A percentile compares a stretch with the other conserved stretches of the same genome.
phyloP scores from a whole-genome alignment of 495 filamentous ascomycete species.

The Trichocladium antarcticum region DNA sequence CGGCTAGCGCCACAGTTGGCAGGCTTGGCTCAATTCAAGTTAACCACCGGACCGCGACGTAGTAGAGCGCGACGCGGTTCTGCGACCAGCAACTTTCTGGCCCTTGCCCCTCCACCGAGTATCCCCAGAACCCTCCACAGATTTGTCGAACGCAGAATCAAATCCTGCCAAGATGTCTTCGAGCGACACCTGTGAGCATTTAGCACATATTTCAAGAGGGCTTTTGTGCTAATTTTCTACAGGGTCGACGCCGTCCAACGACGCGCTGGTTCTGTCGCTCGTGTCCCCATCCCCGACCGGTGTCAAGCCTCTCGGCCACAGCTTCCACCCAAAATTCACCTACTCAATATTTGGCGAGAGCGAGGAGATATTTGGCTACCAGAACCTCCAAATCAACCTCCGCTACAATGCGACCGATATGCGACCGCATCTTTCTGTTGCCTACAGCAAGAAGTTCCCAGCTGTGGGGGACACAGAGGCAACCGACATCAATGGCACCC shows the following conservation, averaged over 20 bases:
- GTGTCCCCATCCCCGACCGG: conserved; percentile 46
- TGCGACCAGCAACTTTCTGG: neutral
- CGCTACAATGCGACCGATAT: conserved; percentile 74
- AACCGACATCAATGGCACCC: conserved; percentile 50
- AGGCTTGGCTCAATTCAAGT: neutral
- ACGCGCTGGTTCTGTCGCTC: conserved; percentile 61
- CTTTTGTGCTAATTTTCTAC: neutral
- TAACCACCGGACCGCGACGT: neutral
- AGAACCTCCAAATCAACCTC: conserved; percentile 61
- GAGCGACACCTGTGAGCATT: conserved; percentile 16
- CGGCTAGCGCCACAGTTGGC: neutral
- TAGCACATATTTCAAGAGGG: neutral
- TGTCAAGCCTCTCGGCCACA: conserved; percentile 43
- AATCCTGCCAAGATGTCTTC: conserved; percentile 7
- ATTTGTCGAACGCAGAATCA: neutral
- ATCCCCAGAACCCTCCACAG: neutral
- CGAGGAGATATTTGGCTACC: conserved; percentile 85
- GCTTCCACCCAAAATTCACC: conserved; percentile 77
- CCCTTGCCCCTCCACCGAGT: neutral
- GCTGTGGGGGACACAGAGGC: conserved; percentile 59
- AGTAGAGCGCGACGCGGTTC: conserved; percentile 1
- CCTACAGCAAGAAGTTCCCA: conserved; percentile 63
- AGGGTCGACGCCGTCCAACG: conserved; percentile 69
- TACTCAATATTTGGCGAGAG: conserved; percentile 88
- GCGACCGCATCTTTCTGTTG: conserved; percentile 59